phyloP scores from a whole-genome alignment of 2,329 filamentous ascomycete genomes.

The Paraphaeosphaeria sporulosa region DNA sequence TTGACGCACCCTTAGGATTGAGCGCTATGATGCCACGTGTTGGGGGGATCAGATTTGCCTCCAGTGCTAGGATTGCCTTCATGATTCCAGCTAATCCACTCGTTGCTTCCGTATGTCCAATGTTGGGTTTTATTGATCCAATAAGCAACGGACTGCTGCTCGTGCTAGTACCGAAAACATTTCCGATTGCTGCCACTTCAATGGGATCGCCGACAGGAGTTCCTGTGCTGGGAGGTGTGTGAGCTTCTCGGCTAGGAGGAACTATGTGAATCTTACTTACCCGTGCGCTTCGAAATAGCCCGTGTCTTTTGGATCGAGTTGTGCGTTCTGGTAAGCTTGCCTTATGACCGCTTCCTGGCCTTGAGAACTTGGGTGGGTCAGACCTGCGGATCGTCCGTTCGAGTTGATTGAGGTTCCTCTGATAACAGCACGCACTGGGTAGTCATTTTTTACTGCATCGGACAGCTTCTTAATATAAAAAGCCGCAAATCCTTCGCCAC shows the following conservation, averaged over 20 bases:
- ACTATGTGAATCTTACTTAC: no score
- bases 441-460: constrained; percentile 63
- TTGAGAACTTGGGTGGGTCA: constrained; percentile 21
- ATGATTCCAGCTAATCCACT: constrained; percentile 38
- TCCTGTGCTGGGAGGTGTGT: constrained; percentile 34
- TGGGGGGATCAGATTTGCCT: constrained; percentile 34
- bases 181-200: constrained; percentile 25
- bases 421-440: constrained; percentile 56
- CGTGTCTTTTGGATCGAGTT: constrained; percentile 16
- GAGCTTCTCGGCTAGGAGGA: no score
- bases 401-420: constrained; percentile 45
- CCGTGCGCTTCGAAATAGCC: constrained; percentile 24
- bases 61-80: constrained; percentile 37
- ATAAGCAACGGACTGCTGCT: constrained; percentile 23
- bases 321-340: constrained; percentile 25
- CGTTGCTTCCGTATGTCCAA: constrained; percentile 43
- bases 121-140: constrained; percentile 39
- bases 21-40: constrained; percentile 25
- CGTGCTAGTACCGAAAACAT: constrained; percentile 20
- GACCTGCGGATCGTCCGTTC: constrained; percentile 65
- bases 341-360: constrained; percentile 31
- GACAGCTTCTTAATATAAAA: constrained; percentile 63
- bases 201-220: constrained; percentile 39
- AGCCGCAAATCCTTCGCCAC: constrained; percentile 48
- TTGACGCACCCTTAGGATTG: constrained; percentile 12